A percentile compares a stretch with the other conserved stretches of the same genome.
These are phyloP conservation scores for Aspergillus quadricinctus DNA, from an alignment of 2,329 filamentous ascomycete genomes.

Conservation along the genomic window DNA sequence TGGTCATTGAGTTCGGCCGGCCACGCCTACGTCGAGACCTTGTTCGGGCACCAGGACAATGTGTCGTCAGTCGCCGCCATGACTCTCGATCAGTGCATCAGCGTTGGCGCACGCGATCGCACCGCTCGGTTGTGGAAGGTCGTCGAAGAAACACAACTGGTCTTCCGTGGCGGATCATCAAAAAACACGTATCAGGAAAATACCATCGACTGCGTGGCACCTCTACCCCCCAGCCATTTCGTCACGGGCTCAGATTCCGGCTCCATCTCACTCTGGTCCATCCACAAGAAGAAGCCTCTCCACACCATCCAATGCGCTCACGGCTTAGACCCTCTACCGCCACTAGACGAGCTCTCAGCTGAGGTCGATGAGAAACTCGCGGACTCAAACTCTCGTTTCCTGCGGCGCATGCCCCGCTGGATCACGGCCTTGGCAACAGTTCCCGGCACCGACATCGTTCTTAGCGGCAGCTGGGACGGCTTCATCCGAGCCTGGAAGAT, in stretches of 20 bases:
- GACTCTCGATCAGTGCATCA: slow-evolving; percentile 82
- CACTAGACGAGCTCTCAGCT: slow-evolving; percentile 67
- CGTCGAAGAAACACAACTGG: slow-evolving; percentile 87
- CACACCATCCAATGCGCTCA: slow-evolving; percentile 77
- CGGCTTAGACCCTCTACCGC: slow-evolving; percentile 70
- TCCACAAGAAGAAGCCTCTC: slow-evolving; percentile 91
- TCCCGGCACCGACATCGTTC: slow-evolving; percentile 83
- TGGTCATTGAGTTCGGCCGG: slow-evolving; percentile 78
- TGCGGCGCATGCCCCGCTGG: slow-evolving; percentile 68
- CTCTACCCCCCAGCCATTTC: slow-evolving; percentile 86
- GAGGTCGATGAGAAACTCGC: slow-evolving; percentile 59
- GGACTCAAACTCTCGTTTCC: slow-evolving; percentile 38
- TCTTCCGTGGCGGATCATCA: slow-evolving; percentile 74
- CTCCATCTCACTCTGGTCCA: slow-evolving; percentile 77
- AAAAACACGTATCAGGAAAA: slow-evolving; percentile 61
- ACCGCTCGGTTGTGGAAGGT: slow-evolving; percentile 96
- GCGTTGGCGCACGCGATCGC: slow-evolving; percentile 83
- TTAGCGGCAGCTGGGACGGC: slow-evolving; percentile 94
- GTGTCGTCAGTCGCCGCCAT: slow-evolving; percentile 80
- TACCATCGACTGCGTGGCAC: slow-evolving; percentile 85
- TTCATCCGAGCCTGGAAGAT: slow-evolving; percentile 80
- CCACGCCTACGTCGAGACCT: slow-evolving; percentile 87
- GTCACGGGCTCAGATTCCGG: slow-evolving; percentile 94
- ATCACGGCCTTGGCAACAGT: slow-evolving; percentile 85
- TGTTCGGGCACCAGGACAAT: slow-evolving; percentile 93